Percentiles rank a stretch among this genome's conserved stretches.
Conservation (phyloP, 1,284 basidiomycete genomes). For the Apiotrichum montevideense region DNA sequence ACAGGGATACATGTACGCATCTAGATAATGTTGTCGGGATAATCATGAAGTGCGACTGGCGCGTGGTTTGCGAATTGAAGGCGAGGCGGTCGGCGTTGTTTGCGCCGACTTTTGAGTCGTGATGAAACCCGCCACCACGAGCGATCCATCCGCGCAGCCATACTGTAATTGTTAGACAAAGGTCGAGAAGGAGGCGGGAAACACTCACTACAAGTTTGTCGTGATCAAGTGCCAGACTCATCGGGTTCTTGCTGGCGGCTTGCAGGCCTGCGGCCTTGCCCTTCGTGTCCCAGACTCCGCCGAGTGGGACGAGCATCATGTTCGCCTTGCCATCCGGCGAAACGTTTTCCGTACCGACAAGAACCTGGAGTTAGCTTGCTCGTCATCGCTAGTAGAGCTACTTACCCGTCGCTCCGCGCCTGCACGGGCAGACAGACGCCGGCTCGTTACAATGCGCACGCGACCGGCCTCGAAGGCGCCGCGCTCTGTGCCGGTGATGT, state of each 20-base stretch:
- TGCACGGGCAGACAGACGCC: slow-evolving; percentile 40
- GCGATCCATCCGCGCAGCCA: slow-evolving; percentile 34
- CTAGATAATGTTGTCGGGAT: too few species aligned
- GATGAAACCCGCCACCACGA: slow-evolving; percentile 30
- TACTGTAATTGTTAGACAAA: slow-evolving; percentile 22
- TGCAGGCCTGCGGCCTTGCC: slow-evolving; percentile 21
- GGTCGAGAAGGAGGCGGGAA: too few species aligned
- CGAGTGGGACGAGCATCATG: slow-evolving; percentile 24
- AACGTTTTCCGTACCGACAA: slow-evolving; percentile 9
- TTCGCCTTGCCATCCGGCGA: slow-evolving; percentile 1
- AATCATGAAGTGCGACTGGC: too few species aligned
- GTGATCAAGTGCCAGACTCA: slow-evolving; percentile 34
- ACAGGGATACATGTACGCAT: too few species aligned
- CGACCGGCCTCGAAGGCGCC: slow-evolving; percentile 28
- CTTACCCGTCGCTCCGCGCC: slow-evolving; percentile 45
- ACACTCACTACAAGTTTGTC: slow-evolving; percentile 37
- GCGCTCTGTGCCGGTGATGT: slow-evolving; percentile 29
- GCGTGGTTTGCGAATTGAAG: too few species aligned
- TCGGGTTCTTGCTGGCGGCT: slow-evolving; percentile 32
- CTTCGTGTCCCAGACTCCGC: slow-evolving; percentile 26
- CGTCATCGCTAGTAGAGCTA: not conserved
- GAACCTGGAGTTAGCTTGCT: slow-evolving; percentile 4
- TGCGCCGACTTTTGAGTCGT: not conserved
- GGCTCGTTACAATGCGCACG: slow-evolving; percentile 42
- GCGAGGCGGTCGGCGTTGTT: not conserved